Conservation (phyloP, 306 rosid species). For the Lathyrus sativus region DNA sequence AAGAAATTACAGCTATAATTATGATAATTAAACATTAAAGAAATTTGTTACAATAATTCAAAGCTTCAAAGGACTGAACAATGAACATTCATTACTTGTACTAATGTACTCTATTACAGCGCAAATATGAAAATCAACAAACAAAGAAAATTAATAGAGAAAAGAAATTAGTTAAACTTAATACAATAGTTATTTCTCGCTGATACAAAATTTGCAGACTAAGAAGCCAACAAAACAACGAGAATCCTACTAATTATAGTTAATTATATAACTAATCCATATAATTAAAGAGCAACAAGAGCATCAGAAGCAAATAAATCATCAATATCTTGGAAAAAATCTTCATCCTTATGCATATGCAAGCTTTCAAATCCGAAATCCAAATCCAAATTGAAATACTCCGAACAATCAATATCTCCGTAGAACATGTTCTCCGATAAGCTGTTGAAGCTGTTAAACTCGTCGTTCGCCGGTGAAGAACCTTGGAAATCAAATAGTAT, state of each 20-base stretch:
- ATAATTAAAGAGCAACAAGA: slow-evolving; percentile 56
- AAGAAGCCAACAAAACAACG: slow-evolving; percentile 37
- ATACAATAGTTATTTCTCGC: slow-evolving; percentile 38
- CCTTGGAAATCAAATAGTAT: slow-evolving; percentile 56
- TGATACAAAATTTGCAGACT: slow-evolving; percentile 57
- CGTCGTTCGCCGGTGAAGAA: slow-evolving; percentile 47
- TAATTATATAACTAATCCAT: neutral
- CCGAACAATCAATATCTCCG: neutral
- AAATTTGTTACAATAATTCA: slow-evolving; percentile 2
- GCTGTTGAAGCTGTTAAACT: slow-evolving; percentile 37
- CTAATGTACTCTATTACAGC: slow-evolving; percentile 8
- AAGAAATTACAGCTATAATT: neutral
- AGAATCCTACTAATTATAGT: slow-evolving; percentile 20
- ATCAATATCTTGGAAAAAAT: slow-evolving; percentile 79
- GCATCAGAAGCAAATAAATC: slow-evolving; percentile 75
- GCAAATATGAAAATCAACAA: neutral
- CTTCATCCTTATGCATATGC: slow-evolving; percentile 46
- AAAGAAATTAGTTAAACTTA: slow-evolving; percentile 6
- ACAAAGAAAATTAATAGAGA: neutral
- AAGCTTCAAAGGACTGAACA: neutral
- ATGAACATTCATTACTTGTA: slow-evolving; percentile 9
- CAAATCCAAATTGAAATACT: slow-evolving; percentile 54
- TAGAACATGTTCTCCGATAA: slow-evolving; percentile 31
- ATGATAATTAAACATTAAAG: neutral
- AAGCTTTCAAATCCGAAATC: slow-evolving; percentile 49